Evolutionary conservation across 371 early-diverging fungal species (phyloP).

Genomic region (Dichotomocladium elegans): DNA sequence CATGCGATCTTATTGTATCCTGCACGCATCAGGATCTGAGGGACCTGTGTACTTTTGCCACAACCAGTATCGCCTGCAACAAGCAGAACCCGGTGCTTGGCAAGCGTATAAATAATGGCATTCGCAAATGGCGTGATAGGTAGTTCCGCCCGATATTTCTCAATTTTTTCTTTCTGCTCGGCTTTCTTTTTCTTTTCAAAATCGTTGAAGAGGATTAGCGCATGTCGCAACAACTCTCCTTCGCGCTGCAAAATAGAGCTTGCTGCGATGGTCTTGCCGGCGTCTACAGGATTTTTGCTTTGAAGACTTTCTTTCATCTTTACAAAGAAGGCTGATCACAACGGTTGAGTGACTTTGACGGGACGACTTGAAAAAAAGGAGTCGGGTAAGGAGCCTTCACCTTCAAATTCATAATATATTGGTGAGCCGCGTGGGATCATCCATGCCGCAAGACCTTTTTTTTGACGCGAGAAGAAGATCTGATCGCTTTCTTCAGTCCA

Average conservation of each 20-base stretch:
- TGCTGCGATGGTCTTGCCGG: background rate
- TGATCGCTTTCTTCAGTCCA: slow-evolving; percentile 44
- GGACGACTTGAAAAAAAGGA: background rate
- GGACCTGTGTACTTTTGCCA: slow-evolving; percentile 81
- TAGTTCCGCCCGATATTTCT: slow-evolving; percentile 43
- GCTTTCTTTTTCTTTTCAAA: slow-evolving; percentile 48
- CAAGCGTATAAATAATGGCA: slow-evolving; percentile 55
- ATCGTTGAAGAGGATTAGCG: slow-evolving; percentile 54
- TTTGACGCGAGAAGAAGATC: slow-evolving; percentile 37
- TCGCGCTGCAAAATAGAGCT: slow-evolving; percentile 19
- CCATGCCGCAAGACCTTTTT: slow-evolving; percentile 38
- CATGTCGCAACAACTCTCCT: slow-evolving; percentile 43
- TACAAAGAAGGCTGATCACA: slow-evolving; percentile 25
- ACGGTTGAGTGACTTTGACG: background rate
- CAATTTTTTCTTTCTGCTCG: slow-evolving; percentile 44
- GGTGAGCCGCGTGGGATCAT: slow-evolving; percentile 38
- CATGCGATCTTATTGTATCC: slow-evolving; percentile 77
- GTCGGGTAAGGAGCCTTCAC: slow-evolving; percentile 12
- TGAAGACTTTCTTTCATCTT: slow-evolving; percentile 28
- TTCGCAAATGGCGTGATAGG: slow-evolving; percentile 62
- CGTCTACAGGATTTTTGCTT: background rate
- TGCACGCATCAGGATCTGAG: slow-evolving; percentile 71
- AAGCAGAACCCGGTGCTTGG: slow-evolving; percentile 51
- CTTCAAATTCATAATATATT: slow-evolving; percentile 49
- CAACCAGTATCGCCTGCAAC: slow-evolving; percentile 84